phyloP scores from a whole-genome alignment of 83 land plant genomes.

The Thuja plicata region DNA sequence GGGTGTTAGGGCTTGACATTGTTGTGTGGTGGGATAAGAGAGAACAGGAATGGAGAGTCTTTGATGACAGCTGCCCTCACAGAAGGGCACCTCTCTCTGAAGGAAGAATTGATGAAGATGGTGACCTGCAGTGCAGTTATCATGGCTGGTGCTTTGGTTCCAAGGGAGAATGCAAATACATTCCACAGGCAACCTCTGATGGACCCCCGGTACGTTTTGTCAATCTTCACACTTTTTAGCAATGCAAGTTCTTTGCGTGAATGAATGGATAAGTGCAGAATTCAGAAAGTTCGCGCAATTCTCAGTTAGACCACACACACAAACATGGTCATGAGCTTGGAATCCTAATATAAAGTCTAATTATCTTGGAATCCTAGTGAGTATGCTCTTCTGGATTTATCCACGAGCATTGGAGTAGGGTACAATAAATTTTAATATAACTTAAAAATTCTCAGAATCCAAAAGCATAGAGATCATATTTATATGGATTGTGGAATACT shows the following conservation, averaged over 20 bases:
- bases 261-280: not conserved
- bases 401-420: not conserved
- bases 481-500: too few relatives aligned
- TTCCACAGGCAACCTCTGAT: slow-evolving; percentile 80
- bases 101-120: slow-evolving; percentile 83
- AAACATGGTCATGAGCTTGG: not conserved
- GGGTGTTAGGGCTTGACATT: slow-evolving; percentile 78
- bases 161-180: slow-evolving; percentile 61
- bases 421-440: too few relatives aligned
- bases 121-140: slow-evolving; percentile 88
- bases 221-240: not conserved
- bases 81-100: slow-evolving; percentile 90
- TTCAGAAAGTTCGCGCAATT: not conserved
- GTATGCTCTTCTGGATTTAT: not conserved
- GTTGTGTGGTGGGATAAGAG: slow-evolving; percentile 91
- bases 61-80: slow-evolving; percentile 87
- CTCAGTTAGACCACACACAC: too few relatives aligned
- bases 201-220: slow-evolving; percentile 64
- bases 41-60: slow-evolving; percentile 67
- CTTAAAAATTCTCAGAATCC: too few relatives aligned
- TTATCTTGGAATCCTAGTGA: not conserved
- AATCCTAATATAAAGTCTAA: not conserved
- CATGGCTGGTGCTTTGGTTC: slow-evolving; percentile 94
- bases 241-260: not conserved
- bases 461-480: too few relatives aligned